A percentile compares a stretch with the other conserved stretches of the same genome.
Conservation (phyloP, 2,329 filamentous ascomycete species). For the Talaromyces sp. region DNA sequence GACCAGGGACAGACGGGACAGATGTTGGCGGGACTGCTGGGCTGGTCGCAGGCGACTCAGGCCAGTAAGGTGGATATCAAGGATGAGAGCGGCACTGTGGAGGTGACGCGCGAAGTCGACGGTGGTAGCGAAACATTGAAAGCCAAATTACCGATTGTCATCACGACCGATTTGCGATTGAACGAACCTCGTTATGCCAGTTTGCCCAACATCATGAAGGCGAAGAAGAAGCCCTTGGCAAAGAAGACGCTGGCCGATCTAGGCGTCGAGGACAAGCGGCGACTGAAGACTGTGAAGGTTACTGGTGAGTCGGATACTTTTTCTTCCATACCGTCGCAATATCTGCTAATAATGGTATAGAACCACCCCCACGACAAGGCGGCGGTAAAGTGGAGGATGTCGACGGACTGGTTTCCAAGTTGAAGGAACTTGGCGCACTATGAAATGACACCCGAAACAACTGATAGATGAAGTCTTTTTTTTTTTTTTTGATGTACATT, state of each 20-base stretch:
- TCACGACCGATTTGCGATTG: slow-evolving; percentile 89
- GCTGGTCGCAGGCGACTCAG: slow-evolving; percentile 93
- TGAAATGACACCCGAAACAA: slow-evolving; percentile 43
- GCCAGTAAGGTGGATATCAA: slow-evolving; percentile 76
- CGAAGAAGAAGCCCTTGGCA: slow-evolving; percentile 98
- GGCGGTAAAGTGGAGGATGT: slow-evolving; percentile 98
- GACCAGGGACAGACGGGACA: slow-evolving; percentile 94
- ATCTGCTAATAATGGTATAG: slow-evolving; percentile 42
- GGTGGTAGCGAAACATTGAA: slow-evolving; percentile 87
- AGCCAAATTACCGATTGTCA: slow-evolving; percentile 82
- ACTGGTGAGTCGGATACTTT: slow-evolving; percentile 55
- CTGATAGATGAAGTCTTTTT: background rate
- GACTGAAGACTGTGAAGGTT: slow-evolving; percentile 88
- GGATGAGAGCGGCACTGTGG: slow-evolving; percentile 63
- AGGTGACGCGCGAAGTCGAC: slow-evolving; percentile 88
- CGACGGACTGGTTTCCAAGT: slow-evolving; percentile 84
- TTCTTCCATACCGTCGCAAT: background rate
- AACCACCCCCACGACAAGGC: slow-evolving; percentile 82
- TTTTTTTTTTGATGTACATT: slow-evolving; percentile 9
- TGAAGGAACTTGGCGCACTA: slow-evolving; percentile 93
- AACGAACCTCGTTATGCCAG: slow-evolving; percentile 95
- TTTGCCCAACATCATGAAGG: slow-evolving; percentile 99
- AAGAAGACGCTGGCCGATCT: slow-evolving; percentile 85
- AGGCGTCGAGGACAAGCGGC: slow-evolving; percentile 67
- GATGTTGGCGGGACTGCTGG: slow-evolving; percentile 90